Evolutionary conservation across 148 eudicot genomes (phyloP).

Genomic region (Talinum fruticosum): DNA sequence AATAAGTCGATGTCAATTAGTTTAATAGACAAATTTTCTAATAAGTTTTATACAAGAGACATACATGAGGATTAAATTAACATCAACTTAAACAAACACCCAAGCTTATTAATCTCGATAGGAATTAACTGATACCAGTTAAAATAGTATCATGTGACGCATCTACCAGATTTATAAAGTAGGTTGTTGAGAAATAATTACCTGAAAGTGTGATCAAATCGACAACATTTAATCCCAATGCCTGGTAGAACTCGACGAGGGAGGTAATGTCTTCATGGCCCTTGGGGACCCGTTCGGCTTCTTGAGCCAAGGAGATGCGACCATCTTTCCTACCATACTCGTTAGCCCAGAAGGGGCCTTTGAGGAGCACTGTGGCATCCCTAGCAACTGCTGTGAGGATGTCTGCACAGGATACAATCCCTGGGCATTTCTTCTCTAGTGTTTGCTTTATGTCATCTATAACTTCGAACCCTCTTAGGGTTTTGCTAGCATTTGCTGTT

Average conservation of each 20-base stretch:
- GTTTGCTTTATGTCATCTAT: slow-evolving; percentile 62
- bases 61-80: no score
- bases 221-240: slow-evolving; percentile 51
- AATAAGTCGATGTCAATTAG: not conserved
- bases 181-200: no score
- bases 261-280: slow-evolving; percentile 55
- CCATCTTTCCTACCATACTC: slow-evolving; percentile 73
- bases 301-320: slow-evolving; percentile 42
- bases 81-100: no score
- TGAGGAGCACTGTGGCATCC: slow-evolving; percentile 59
- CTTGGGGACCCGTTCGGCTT: slow-evolving; percentile 47
- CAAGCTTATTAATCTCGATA: no score
- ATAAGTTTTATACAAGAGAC: no score
- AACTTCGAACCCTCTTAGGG: slow-evolving; percentile 64
- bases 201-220: slow-evolving; percentile 82
- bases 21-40: no score
- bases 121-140: no score
- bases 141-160: no score
- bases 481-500: slow-evolving; percentile 51
- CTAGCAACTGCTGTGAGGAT: slow-evolving; percentile 69
- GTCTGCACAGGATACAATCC: slow-evolving; percentile 73
- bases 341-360: slow-evolving; percentile 75
- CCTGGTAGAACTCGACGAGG: slow-evolving; percentile 65
- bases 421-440: slow-evolving; percentile 59
- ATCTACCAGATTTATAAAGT: no score